Base-by-base conservation (phyloP, 2,329 filamentous ascomycete genomes). In the Alternaria sp. region DNA sequence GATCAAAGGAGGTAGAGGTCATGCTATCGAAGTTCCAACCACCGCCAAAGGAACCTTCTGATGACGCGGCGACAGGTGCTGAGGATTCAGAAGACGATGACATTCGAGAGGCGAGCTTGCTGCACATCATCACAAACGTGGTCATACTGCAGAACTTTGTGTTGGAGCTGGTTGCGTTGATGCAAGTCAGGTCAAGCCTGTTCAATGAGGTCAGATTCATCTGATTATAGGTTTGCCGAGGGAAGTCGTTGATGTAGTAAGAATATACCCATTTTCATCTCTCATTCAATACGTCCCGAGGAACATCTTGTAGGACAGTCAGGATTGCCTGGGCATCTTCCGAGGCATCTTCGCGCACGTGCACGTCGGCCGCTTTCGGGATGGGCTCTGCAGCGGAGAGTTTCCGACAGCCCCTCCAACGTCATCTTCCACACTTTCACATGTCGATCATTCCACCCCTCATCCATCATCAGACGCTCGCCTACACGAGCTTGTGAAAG, bases 81-180 rank as follows among this genome's bases (percentile, higher is more conserved):
- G 68, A 70, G 25, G 36, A 60, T 46, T 59, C 66, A 36, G 69
- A 61, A 32, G 71, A 71, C 23, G 74, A 79, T 10, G 71, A 75
- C 54, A 67, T 75, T n/a, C 74, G 73, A 58, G 79, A 82, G 56
- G 83, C 82, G 13, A 84, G 80, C 65, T 68, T 85, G 28, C 75
- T 83, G 59, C 83, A 85, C 68, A 80, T 86, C 28, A 74, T 85
- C 32, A 85, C 83, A 10, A 86, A 86, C 63, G 80, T 83, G 44
- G 82, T 85, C 6, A 77, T 86, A 10, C 63, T 86, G 66, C 84
- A 85, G 68, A 82, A 85, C 63, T 86, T 86, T 65, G 77, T 84
- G 19, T 69, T 85, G 52, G 84, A 86, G 71, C 61, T 86, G 12
- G 79, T 83, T 11, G 83, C 83, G 6, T 74, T 85, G 57, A 69